Percentiles rank a stretch among this genome's conserved stretches.
Conservation (phyloP, 164 flowering plant species). For the Chimonanthus praecox region DNA sequence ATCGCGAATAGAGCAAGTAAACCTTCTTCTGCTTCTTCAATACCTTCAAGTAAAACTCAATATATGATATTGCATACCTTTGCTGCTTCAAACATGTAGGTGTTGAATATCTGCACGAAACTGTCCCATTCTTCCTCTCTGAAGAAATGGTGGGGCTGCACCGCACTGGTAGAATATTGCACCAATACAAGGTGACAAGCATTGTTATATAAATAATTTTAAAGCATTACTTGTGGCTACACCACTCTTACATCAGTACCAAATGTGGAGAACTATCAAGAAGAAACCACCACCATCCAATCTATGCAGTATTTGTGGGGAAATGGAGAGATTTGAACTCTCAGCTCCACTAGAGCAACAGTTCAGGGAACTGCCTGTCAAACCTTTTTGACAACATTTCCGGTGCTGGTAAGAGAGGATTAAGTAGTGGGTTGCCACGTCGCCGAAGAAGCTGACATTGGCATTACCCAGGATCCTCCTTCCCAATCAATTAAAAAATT, state of each 20-base stretch:
- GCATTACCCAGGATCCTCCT: conserved; percentile 95
- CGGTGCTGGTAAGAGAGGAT: conserved; percentile 45
- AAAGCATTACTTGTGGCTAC: conserved; percentile 1
- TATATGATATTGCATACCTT: conserved; percentile 43
- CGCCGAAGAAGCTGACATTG: conserved; percentile 93
- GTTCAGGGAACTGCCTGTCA: conserved; percentile 85
- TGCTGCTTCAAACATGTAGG: conserved; percentile 84
- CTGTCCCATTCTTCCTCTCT: conserved; percentile 79
- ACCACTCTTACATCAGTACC: conserved; percentile 5
- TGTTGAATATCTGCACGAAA: conserved; percentile 80
- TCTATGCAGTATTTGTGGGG: conserved; percentile 37
- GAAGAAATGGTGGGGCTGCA: conserved; percentile 87
- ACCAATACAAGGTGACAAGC: conserved; percentile 24
- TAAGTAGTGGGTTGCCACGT: conserved; percentile 79
- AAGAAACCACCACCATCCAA: conserved; percentile 1
- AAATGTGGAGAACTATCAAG: conserved; percentile 1
- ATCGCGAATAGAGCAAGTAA: not conserved
- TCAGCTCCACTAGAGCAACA: conserved; percentile 98
- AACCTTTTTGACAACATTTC: conserved; percentile 98
- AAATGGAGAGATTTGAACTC: conserved; percentile 99
- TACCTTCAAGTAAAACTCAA: not conserved
- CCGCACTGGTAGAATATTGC: conserved; percentile 49
- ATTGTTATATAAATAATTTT: conserved; percentile 18
- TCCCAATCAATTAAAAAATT: conserved; percentile 3
- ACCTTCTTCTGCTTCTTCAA: not conserved